Evolutionary conservation across 352 stramenopile genomes (phyloP).

Genomic region (Phytophthora nicotianae): DNA sequence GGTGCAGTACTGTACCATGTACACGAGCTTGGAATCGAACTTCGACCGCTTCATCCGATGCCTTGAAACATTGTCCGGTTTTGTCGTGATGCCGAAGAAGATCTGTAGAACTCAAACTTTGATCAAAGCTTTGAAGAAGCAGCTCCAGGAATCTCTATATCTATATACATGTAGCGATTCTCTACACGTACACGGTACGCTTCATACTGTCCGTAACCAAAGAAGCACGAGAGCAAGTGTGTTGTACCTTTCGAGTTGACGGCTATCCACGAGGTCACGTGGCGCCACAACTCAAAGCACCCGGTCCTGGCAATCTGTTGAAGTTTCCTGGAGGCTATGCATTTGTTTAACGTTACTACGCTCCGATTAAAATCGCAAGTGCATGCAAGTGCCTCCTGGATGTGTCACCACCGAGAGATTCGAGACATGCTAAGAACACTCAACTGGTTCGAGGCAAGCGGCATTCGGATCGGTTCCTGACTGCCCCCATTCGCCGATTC

Average conservation of each 20-base stretch:
- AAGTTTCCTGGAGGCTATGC: conserved; percentile 11
- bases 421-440: not conserved
- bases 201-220: too few relatives aligned
- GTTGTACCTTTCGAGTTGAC: not conserved
- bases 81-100: conserved; percentile 1
- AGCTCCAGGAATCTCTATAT: not conserved
- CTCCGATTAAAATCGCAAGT: conserved; percentile 3
- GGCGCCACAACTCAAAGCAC: not conserved
- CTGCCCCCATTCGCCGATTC: conserved; percentile 11
- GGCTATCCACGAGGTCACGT: conserved; percentile 18
- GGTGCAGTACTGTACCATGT: too few relatives aligned
- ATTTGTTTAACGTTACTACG: conserved; percentile 17
- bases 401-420: conserved; percentile 4
- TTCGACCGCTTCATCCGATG: too few relatives aligned
- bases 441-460: not conserved
- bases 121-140: conserved; percentile 16
- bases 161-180: too few relatives aligned
- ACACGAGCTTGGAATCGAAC: too few relatives aligned
- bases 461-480: not conserved
- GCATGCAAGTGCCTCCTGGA: not conserved
- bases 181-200: not conserved
- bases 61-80: not conserved
- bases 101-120: conserved; percentile 11
- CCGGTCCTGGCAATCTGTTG: conserved; percentile 3
- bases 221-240: not conserved